Evolutionary conservation across 179 eudicot species (phyloP).

Genomic region (Carnegiea gigantea): DNA sequence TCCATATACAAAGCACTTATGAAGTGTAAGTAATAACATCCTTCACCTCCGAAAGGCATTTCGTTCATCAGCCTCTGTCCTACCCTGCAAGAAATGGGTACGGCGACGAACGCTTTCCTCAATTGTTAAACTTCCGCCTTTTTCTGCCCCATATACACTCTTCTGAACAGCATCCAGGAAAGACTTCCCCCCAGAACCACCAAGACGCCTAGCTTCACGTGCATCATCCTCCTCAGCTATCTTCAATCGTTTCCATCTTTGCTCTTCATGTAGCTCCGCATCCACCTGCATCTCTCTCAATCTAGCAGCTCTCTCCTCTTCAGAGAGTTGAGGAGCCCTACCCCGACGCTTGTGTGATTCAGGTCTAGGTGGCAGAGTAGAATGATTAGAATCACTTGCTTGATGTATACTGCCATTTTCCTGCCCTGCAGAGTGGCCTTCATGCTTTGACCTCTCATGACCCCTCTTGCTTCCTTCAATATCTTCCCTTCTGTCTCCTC

Average conservation of each 20-base stretch:
- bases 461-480: conserved; percentile 27
- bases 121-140: conserved; percentile 83
- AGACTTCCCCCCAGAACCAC: conserved; percentile 41
- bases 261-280: conserved; percentile 90
- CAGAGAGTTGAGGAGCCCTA: conserved; percentile 56
- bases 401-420: conserved; percentile 21
- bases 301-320: conserved; percentile 85
- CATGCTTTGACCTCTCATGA: conserved; percentile 31
- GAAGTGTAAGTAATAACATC: neutral
- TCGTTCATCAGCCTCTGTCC: conserved; percentile 54
- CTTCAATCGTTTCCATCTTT: conserved; percentile 85
- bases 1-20: neutral
- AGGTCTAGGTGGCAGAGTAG: conserved; percentile 34
- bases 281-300: conserved; percentile 86
- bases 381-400: conserved; percentile 25
- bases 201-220: conserved; percentile 47
- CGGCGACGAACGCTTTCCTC: conserved; percentile 96
- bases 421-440: conserved; percentile 2
- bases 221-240: conserved; percentile 86
- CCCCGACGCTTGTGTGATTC: conserved; percentile 48
- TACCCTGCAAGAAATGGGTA: conserved; percentile 69
- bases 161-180: conserved; percentile 70
- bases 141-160: conserved; percentile 88
- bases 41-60: conserved; percentile 82
- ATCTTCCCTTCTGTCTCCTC: conserved; percentile 25